Base-by-base conservation (phyloP, 345 rosid genomes). In the Moricandia moricandioides region DNA sequence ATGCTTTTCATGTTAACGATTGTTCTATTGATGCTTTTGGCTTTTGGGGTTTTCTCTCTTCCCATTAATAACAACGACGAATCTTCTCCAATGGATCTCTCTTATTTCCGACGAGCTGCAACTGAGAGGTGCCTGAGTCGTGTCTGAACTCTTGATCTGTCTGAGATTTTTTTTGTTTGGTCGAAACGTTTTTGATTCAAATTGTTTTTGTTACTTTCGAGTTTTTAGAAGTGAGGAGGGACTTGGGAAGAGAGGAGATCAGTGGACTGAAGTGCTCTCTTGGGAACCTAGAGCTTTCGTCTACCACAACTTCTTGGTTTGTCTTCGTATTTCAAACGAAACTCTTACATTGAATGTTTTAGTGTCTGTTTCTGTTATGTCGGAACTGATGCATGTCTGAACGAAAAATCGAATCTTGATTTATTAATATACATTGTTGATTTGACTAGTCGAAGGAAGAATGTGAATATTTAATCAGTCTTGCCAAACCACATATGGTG, bases 201-300 rank as follows among this genome's bases (percentile, higher is more conserved):
- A 27, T 17, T 49, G 14, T 17, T 52, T 55, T 18, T 21, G 40
- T 21, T 21, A 52, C 33, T 60, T 43, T 47, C 14, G 2, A 21
- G 24, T 21, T 21, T 21, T 21, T 83, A 89, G 97, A 62, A 76
- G 79, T 27, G 78, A 77, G 27, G 88, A 77, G 27, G 88, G 85
- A 70, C 65, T 83, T 80, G 91, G 89, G 74, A 73, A 76, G 73
- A 87, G 89, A 85, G 88, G 84, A 51, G 87, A 88, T 76, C 92
- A 88, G 79, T 88, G 96, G 98, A 91, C 93, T 21, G 92, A 94
- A 83, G 83, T 94, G 63, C 74, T 91, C 57, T 85, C 98, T 12
- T 91, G 97, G 96, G 96, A 91, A 80, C 98, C 98, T 10, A 81
- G 97, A 69, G 95, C 97, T 72, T 86, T 84, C 70, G 45, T 94